phyloP scores from a whole-genome alignment of 139 green algal genomes.

The Coelastrella sp. region DNA sequence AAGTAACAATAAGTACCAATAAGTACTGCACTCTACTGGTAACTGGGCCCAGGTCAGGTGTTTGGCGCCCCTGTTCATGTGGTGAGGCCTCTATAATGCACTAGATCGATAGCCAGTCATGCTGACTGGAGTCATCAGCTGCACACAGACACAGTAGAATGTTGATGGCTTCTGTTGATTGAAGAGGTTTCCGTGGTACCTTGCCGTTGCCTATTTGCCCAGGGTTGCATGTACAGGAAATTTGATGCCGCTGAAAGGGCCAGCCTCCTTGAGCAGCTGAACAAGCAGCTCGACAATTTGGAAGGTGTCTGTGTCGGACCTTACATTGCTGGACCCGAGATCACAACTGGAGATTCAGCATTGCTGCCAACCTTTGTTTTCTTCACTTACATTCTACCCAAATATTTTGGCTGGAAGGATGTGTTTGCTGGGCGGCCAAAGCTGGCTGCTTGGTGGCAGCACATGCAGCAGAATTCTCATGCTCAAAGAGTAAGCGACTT shows the following conservation, averaged over 20 bases:
- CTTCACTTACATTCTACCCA: conserved; percentile 74
- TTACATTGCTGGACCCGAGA: conserved; percentile 53
- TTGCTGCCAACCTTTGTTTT: conserved; percentile 85
- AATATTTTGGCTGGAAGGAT: conserved; percentile 79
- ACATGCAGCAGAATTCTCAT: conserved; percentile 61
- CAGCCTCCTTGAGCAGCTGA: conserved; percentile 64
- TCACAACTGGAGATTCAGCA: conserved; percentile 67
- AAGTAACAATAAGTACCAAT: too few relatives aligned
- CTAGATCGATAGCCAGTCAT: too few relatives aligned
- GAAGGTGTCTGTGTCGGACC: conserved; percentile 67
- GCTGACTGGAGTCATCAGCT: too few relatives aligned
- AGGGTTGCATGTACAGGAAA: conserved; percentile 71
- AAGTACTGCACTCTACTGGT: too few relatives aligned
- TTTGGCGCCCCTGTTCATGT: too few relatives aligned
- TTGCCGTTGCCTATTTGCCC: conserved; percentile 4
- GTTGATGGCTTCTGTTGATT: too few relatives aligned
- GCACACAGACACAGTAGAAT: too few relatives aligned
- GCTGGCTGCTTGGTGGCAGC: conserved; percentile 71
- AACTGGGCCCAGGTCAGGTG: too few relatives aligned
- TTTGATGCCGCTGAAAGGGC: conserved; percentile 67
- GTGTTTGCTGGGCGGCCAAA: conserved; percentile 74
- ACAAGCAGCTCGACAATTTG: conserved; percentile 75
- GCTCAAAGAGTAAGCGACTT: conserved; percentile 52
- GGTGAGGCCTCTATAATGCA: too few relatives aligned
- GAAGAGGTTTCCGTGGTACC: too few relatives aligned